A percentile compares a stretch with the other conserved stretches of the same genome.
These are phyloP conservation scores for Ceratocystis cubensis DNA, from an alignment of 2,329 filamentous ascomycete genomes.

Conservation along the genomic window DNA sequence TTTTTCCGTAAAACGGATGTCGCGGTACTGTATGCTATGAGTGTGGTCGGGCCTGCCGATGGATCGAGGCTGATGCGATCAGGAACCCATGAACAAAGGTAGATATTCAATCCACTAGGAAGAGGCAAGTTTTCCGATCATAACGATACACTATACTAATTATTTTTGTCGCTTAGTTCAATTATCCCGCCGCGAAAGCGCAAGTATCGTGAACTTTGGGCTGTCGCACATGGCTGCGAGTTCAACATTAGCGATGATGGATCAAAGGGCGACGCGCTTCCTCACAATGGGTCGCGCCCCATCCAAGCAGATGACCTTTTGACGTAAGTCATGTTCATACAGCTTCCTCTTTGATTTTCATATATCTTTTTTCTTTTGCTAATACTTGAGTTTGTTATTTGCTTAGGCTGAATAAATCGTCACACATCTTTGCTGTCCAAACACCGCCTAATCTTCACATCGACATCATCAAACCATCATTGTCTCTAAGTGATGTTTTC, in stretches of 20 bases:
- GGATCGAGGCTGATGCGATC: slow-evolving; percentile 53
- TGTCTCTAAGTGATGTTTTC: slow-evolving; percentile 15
- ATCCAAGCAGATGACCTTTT: slow-evolving; percentile 21
- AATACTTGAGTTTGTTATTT: not conserved
- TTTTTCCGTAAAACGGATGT: slow-evolving; percentile 58
- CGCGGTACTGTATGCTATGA: slow-evolving; percentile 56
- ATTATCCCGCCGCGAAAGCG: slow-evolving; percentile 77
- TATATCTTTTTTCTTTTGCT: not conserved
- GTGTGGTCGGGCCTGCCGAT: slow-evolving; percentile 55
- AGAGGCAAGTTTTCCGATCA: slow-evolving; percentile 40
- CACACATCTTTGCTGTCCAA: slow-evolving; percentile 19
- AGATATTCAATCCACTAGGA: slow-evolving; percentile 33
- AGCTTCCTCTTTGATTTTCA: not conserved
- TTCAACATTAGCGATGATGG: slow-evolving; percentile 19
- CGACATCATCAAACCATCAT: slow-evolving; percentile 18
- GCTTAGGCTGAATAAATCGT: slow-evolving; percentile 17
- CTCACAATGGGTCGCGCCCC: slow-evolving; percentile 20
- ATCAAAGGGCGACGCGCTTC: slow-evolving; percentile 20
- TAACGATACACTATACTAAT: slow-evolving; percentile 33
- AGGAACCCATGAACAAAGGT: slow-evolving; percentile 52
- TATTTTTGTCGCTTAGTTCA: slow-evolving; percentile 44
- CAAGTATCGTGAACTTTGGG: slow-evolving; percentile 78
- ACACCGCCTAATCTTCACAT: slow-evolving; percentile 18
- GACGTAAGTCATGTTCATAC: slow-evolving; percentile 14
- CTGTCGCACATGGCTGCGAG: slow-evolving; percentile 40